A percentile compares a stretch with the other conserved stretches of the same genome.
Evolutionary conservation across 768 basidiomycete genomes (phyloP).

Genomic region (Dendrothele bispora): DNA sequence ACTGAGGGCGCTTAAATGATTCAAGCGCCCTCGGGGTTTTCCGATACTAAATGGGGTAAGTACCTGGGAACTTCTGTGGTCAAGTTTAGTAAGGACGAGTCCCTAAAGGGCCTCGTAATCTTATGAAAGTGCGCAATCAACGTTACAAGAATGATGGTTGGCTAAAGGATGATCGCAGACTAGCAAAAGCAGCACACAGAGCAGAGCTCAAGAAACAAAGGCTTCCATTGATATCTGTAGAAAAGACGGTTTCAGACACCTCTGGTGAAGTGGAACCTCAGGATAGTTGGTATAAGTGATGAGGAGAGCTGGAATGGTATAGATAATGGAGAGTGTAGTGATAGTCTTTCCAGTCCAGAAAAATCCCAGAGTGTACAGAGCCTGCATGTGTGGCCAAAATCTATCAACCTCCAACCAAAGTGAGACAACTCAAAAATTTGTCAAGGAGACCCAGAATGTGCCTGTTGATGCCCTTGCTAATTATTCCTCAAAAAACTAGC

Average conservation of each 20-base stretch:
- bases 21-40: too few relatives aligned
- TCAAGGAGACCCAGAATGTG: background rate
- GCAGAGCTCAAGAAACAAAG: background rate
- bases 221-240: background rate
- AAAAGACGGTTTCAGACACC: background rate
- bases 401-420: background rate
- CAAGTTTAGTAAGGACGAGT: too few relatives aligned
- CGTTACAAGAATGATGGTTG: conserved; percentile 1
- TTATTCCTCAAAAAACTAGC: background rate
- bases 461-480: background rate
- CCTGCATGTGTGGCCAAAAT: background rate
- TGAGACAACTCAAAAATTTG: background rate
- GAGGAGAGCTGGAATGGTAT: background rate
- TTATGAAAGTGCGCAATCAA: background rate
- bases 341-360: background rate
- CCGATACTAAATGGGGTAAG: too few relatives aligned
- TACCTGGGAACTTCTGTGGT: too few relatives aligned
- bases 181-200: background rate
- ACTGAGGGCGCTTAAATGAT: too few relatives aligned
- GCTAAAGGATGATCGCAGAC: background rate
- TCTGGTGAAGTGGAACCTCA: background rate
- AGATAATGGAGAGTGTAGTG: background rate
- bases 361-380: too few relatives aligned
- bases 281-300: background rate
- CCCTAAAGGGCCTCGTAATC: too few relatives aligned